phyloP scores from a whole-genome alignment of 1,284 basidiomycete species.

The Ceratobasidium sp. region DNA sequence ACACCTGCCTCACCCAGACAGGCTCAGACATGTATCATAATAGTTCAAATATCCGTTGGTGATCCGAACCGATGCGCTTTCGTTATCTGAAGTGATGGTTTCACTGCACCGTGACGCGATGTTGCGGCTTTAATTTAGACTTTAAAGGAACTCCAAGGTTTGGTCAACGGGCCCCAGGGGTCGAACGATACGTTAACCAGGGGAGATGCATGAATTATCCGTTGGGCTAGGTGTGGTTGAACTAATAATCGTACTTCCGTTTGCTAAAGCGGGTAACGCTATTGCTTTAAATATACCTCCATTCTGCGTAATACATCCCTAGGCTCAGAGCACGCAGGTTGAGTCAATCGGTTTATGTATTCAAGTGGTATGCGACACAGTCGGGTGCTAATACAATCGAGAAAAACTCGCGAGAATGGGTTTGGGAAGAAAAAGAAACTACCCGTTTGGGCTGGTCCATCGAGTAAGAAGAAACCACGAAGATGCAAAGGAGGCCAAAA shows the following conservation, averaged over 20 bases:
- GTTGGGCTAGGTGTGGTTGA: not conserved
- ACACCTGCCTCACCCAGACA: too few relatives aligned
- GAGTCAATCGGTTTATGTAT: conserved; percentile 23
- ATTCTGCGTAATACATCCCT: not conserved
- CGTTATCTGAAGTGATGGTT: too few relatives aligned
- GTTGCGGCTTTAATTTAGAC: too few relatives aligned
- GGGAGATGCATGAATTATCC: too few relatives aligned
- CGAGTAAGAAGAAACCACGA: not conserved
- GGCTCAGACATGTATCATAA: too few relatives aligned
- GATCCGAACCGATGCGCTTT: too few relatives aligned
- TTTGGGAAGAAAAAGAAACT: not conserved
- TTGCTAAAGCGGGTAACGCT: not conserved
- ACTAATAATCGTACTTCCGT: not conserved
- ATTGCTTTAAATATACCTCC: not conserved
- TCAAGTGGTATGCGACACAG: conserved; percentile 29
- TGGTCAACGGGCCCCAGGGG: too few relatives aligned
- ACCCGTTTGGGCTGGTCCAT: not conserved
- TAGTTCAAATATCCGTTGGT: too few relatives aligned
- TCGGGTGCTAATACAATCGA: conserved; percentile 20
- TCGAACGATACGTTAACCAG: too few relatives aligned
- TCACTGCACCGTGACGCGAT: too few relatives aligned
- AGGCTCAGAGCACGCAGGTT: not conserved
- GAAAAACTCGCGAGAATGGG: conserved; percentile 18
- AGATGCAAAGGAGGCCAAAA: conserved; percentile 12
- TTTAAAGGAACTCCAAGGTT: too few relatives aligned